Conservation (phyloP, 805 yeast species). For the Ogataea henricii region DNA sequence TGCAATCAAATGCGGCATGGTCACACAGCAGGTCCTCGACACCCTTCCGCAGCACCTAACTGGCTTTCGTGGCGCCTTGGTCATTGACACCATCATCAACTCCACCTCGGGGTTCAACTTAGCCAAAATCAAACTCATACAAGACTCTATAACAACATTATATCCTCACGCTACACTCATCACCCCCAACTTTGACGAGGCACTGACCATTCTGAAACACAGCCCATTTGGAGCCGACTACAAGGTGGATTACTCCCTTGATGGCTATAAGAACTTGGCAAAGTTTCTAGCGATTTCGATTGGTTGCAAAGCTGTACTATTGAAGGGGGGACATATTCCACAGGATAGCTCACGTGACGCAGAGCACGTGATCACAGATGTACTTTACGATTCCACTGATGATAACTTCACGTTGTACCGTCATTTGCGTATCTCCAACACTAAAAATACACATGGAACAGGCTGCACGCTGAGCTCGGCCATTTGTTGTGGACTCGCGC, state of each 20-base stretch:
- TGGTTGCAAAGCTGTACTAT: slow-evolving; percentile 43
- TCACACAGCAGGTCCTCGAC: slow-evolving; percentile 55
- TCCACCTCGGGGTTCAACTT: slow-evolving; percentile 75
- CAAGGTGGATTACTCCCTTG: slow-evolving; percentile 27
- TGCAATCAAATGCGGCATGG: slow-evolving; percentile 81
- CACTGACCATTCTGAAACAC: slow-evolving; percentile 33
- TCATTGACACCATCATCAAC: slow-evolving; percentile 84
- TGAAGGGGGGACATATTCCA: slow-evolving; percentile 82
- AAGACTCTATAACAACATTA: slow-evolving; percentile 38
- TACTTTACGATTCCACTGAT: slow-evolving; percentile 48
- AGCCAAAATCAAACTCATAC: slow-evolving; percentile 40
- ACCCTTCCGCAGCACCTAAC: slow-evolving; percentile 43
- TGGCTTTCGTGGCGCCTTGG: slow-evolving; percentile 32
- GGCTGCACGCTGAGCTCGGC: slow-evolving; percentile 85
- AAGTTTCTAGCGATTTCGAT: slow-evolving; percentile 37
- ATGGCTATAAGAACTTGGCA: slow-evolving; percentile 34
- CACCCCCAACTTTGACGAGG: slow-evolving; percentile 80
- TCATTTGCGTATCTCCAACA: slow-evolving; percentile 42
- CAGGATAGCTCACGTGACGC: slow-evolving; percentile 28
- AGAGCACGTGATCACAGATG: slow-evolving; percentile 44
- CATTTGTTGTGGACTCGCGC: slow-evolving; percentile 71
- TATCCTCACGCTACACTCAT: slow-evolving; percentile 57
- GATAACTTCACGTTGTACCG: slow-evolving; percentile 44
- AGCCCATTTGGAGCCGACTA: slow-evolving; percentile 21
- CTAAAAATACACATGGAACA: slow-evolving; percentile 77